These are phyloP conservation scores for Geotrichum candidum DNA, from an alignment of 1,139 yeast genomes.

Conservation along the genomic window DNA sequence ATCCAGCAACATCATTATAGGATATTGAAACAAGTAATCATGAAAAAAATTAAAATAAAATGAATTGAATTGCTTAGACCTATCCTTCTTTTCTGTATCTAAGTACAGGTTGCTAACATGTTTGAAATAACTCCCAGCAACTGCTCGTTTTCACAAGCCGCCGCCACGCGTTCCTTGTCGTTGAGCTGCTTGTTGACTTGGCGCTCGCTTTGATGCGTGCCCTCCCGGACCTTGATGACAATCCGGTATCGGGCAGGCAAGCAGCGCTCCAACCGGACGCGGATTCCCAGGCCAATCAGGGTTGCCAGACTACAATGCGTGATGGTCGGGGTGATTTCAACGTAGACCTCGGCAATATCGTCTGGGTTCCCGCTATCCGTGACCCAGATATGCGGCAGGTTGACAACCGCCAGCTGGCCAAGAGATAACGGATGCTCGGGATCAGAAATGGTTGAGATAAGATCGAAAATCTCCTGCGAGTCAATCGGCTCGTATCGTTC, in stretches of 20 bases:
- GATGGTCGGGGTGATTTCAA: constrained; percentile 91
- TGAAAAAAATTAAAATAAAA: too few relatives aligned
- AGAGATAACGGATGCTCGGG: constrained; percentile 96
- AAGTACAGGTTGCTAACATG: constrained; percentile 75
- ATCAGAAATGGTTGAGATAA: constrained; percentile 84
- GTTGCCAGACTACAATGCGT: constrained; percentile 97
- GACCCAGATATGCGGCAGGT: constrained; percentile 71
- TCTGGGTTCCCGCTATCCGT: constrained; percentile 46
- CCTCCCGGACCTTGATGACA: constrained; percentile 74
- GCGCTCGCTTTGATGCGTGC: constrained; percentile 90
- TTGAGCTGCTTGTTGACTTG: constrained; percentile 95
- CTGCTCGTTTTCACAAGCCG: constrained; percentile 97
- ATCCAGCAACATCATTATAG: too few relatives aligned
- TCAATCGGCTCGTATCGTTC: constrained; percentile 62
- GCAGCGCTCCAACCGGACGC: constrained; percentile 86
- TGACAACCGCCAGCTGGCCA: constrained; percentile 93
- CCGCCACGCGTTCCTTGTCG: constrained; percentile 96
- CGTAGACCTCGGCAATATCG: constrained; percentile 67
- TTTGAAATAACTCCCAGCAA: constrained; percentile 78
- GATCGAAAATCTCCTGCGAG: constrained; percentile 64
- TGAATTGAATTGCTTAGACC: background rate
- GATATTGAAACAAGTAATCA: too few relatives aligned
- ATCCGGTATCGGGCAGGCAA: constrained; percentile 81
- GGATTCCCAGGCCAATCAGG: constrained; percentile 85
- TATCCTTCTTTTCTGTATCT: background rate